These are phyloP conservation scores for Umbelopsis ramanniana DNA, from an alignment of 192 early-diverging fungal genomes.

Conservation along the genomic window DNA sequence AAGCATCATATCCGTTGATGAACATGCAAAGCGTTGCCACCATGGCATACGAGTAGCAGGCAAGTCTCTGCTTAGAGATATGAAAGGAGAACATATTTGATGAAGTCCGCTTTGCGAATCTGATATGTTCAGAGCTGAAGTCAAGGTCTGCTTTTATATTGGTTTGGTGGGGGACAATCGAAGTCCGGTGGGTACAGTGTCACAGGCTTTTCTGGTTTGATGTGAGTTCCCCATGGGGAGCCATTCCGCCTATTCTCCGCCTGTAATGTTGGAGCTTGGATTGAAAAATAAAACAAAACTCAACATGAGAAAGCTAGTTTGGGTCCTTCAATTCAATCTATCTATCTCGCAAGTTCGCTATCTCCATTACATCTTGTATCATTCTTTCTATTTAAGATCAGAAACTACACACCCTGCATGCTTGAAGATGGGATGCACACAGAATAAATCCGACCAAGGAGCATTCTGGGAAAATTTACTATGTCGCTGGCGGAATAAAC, in stretches of 20 bases:
- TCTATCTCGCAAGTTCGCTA: not conserved
- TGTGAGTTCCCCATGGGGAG: conserved; percentile 18
- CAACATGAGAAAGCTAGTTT: no score
- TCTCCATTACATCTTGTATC: not conserved
- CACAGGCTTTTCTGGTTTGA: not conserved
- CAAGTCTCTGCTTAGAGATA: conserved; percentile 21
- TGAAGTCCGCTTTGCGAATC: conserved; percentile 3
- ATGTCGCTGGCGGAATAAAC: not conserved
- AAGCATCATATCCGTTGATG: conserved; percentile 36
- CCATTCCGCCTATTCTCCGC: not conserved
- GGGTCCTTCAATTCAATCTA: not conserved
- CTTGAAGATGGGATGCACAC: no score
- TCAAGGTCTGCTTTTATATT: conserved; percentile 10
- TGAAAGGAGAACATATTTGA: not conserved
- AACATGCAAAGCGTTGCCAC: conserved; percentile 27
- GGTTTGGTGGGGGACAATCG: not conserved
- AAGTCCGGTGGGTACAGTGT: conserved; percentile 4
- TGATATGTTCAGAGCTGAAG: not conserved
- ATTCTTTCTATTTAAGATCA: no score
- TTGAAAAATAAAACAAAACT: not conserved
- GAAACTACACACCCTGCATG: no score
- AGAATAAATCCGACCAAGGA: not conserved
- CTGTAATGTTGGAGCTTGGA: not conserved
- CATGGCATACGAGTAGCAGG: conserved; percentile 21
- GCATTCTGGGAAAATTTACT: not conserved